Evolutionary conservation across 441 rosid species (phyloP), one percentile per base, ranked within the genome.

Genomic region (Arabidopsis hybrid): DNA sequence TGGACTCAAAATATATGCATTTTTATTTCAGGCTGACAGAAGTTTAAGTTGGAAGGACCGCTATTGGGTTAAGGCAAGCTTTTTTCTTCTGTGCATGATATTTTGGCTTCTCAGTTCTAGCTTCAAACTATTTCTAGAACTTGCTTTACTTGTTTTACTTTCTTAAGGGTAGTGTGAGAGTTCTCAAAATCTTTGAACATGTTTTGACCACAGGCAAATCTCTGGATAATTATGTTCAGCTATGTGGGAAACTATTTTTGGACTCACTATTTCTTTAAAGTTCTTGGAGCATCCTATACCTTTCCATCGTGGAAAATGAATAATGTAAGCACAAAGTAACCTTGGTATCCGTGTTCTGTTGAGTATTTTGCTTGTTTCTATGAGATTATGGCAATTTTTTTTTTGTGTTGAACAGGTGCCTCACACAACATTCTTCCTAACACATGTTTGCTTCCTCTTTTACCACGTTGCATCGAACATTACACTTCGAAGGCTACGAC

Each of bases 261-360:
- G 99, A 91, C 99, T 11, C 99, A 95, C 73, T 95, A 93, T 76
- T 95, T 95, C 92, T 95, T 95, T 83, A 81, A 93, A 31, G 95
- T 95, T 76, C 72, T 95, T 83, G 99, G 98, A 72, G 99, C 99
- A 29, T 88, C 98, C 6, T 95, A 95, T 77, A 91, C 98, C 58
- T 95, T 95, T 71, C 99, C 99, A 5, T 91, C 99, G 0, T 95
- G 99, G 99, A 95, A 79, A 85, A 95, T 95, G 99, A 95, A 95
- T 74, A 79, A 93, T 75, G 98, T 93, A 85, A 87, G 93, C 69
- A 51, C 45, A 46, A 45, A 34, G n/a, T 40, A 34, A 26, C 58
- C 60, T 31, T 3, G 42, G 14, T 34, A 38, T 10, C 46, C 18
- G 8, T 56, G 53, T 71, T 47, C 17, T 2, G 10, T 12, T 16